Evolutionary conservation across 306 rosid species (phyloP).

Genomic region (Pyrus pyrifolia): DNA sequence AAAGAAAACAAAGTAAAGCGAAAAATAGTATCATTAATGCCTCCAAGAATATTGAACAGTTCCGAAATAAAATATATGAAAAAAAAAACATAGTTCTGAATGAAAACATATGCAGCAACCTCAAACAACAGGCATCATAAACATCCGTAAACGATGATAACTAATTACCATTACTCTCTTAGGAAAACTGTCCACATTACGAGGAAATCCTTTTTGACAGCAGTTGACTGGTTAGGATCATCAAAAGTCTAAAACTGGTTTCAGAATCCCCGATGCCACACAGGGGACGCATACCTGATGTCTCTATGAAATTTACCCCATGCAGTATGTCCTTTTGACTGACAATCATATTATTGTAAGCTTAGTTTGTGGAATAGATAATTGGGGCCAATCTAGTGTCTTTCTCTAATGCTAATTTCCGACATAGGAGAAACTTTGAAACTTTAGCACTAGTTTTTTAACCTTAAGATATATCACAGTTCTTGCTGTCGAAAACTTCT

Average conservation of each 20-base stretch:
- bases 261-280: not conserved
- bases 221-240: not conserved
- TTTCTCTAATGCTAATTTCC: not conserved
- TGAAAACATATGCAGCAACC: not conserved
- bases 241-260: not conserved
- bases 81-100: not conserved
- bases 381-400: not conserved
- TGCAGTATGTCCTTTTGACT: not conserved
- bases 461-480: not conserved
- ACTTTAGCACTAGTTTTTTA: not conserved
- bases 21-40: not conserved
- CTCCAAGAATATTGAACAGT: not conserved
- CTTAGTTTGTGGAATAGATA: not conserved
- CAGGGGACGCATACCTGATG: not conserved
- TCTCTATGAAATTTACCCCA: not conserved
- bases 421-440: not conserved
- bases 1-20: constrained; percentile 1
- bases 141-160: not conserved
- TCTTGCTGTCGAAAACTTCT: not conserved
- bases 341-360: constrained; percentile 1
- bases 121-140: not conserved
- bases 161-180: not conserved
- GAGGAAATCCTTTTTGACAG: not conserved
- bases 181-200: not conserved
- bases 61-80: not conserved